phyloP scores from a whole-genome alignment of 345 rosid genomes.

The Brassica rapa region DNA sequence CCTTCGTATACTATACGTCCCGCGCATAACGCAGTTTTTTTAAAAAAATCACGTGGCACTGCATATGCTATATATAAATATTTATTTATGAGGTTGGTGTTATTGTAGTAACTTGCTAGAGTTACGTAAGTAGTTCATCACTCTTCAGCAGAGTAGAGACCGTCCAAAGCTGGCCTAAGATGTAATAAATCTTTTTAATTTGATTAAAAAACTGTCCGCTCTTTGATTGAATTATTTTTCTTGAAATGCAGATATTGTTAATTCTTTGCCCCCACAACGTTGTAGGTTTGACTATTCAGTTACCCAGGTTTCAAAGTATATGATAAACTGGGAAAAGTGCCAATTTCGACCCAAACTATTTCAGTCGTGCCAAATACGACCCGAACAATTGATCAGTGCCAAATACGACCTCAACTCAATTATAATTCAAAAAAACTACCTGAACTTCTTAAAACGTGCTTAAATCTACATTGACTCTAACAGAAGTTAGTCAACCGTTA shows the following conservation, averaged over 20 bases:
- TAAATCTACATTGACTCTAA: too few species aligned
- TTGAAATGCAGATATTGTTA: neutral
- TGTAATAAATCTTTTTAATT: neutral
- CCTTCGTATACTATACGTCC: slow-evolving; percentile 34
- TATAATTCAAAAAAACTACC: too few species aligned
- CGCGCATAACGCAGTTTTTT: slow-evolving; percentile 12
- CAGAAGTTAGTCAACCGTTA: too few species aligned
- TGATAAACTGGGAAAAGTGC: too few species aligned
- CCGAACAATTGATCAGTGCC: too few species aligned
- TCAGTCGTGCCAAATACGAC: too few species aligned
- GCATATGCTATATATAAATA: slow-evolving; percentile 4
- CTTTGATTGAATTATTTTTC: slow-evolving; percentile 19
- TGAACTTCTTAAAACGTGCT: too few species aligned
- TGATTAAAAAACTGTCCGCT: neutral
- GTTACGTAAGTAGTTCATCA: slow-evolving; percentile 9
- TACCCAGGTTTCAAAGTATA: neutral
- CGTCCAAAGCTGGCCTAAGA: slow-evolving; percentile 25
- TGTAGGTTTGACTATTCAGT: slow-evolving; percentile 27
- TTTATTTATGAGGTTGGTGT: neutral
- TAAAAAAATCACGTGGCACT: slow-evolving; percentile 21
- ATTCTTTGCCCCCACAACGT: slow-evolving; percentile 1
- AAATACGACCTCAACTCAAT: too few species aligned
- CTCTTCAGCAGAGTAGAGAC: slow-evolving; percentile 13
- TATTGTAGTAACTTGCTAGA: slow-evolving; percentile 1
- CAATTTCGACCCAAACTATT: too few species aligned